Conservation (phyloP, 2,329 filamentous ascomycete species). For the Phialophora expanda region DNA sequence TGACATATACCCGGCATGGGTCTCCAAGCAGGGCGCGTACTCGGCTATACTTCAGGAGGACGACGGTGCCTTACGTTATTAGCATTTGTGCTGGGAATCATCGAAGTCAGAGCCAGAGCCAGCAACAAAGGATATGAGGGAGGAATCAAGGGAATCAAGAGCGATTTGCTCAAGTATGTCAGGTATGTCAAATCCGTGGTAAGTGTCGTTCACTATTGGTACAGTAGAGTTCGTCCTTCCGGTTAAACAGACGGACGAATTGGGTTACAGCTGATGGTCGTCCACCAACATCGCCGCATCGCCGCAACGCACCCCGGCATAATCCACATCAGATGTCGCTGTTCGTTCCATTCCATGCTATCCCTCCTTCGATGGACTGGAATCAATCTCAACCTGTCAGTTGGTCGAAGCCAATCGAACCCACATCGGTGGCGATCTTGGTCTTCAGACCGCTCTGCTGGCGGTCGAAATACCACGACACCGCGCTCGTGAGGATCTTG, state of each 20-base stretch:
- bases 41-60: background rate
- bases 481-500: constrained; percentile 4
- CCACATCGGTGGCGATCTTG: constrained; percentile 3
- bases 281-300: too few species aligned
- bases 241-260: background rate
- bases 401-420: background rate
- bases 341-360: background rate
- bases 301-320: too few species aligned
- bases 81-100: background rate
- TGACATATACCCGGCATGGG: background rate
- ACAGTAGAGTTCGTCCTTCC: background rate
- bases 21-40: background rate
- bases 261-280: background rate
- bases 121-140: background rate
- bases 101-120: background rate
- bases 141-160: background rate
- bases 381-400: background rate
- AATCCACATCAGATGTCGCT: background rate
- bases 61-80: constrained; percentile 8
- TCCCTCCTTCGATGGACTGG: too few species aligned
- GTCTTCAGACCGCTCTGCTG: constrained; percentile 11
- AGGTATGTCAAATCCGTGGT: background rate
- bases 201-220: background rate
- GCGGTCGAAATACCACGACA: constrained; percentile 10
- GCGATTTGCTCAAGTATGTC: background rate